A percentile compares a stretch with the other conserved stretches of the same genome.
phyloP scores from a whole-genome alignment of 495 filamentous ascomycete species.

The Cetradonia linearis region DNA sequence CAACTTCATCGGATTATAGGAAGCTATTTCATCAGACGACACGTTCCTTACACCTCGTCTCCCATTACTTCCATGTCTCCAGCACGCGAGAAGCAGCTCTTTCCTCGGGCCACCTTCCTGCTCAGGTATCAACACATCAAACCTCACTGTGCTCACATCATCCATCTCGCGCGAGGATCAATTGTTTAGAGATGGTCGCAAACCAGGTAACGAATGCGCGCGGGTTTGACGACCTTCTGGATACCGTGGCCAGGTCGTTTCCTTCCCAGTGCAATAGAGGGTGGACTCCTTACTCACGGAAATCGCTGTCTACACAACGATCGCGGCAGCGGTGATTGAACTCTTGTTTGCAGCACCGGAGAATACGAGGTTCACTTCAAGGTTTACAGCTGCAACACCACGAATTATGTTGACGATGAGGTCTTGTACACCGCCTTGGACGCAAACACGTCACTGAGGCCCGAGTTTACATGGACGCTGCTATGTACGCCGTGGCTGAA shows the following conservation, averaged over 20 bases:
- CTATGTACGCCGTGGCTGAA: conserved; percentile 8
- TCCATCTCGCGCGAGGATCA: neutral
- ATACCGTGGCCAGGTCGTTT: neutral
- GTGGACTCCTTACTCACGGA: neutral
- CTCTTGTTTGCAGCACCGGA: no score
- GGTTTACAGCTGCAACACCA: conserved; percentile 9
- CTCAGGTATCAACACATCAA: neutral
- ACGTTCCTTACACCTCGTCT: no score
- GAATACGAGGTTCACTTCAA: neutral
- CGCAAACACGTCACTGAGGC: neutral
- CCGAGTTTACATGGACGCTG: neutral
- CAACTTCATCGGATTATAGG: neutral
- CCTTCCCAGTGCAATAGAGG: no score
- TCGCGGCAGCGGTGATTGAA: neutral
- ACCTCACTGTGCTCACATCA: neutral
- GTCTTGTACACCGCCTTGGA: no score
- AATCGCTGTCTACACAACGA: neutral
- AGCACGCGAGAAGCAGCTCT: neutral
- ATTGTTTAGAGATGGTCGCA: neutral
- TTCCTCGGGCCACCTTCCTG: neutral
- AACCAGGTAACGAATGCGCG: neutral
- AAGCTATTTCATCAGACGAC: neutral
- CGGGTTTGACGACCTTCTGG: neutral
- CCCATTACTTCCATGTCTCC: no score
- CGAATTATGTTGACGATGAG: neutral